Base-by-base conservation (phyloP, 371 early-diverging fungal species). In the Dinochytrium kinnereticum region DNA sequence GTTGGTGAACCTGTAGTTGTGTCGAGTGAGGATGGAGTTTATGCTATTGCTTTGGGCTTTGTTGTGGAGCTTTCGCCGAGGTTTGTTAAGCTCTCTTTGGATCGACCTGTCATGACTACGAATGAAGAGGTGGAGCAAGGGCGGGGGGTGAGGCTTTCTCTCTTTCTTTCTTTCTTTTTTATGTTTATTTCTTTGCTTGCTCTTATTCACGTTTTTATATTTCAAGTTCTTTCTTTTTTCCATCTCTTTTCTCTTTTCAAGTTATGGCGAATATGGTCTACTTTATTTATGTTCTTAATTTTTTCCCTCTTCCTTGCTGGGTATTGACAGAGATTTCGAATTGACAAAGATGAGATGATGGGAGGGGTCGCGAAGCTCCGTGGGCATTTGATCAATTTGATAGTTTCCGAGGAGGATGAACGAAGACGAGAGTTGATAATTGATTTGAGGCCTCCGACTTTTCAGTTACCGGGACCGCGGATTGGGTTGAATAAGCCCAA, bases 231-330 rank as follows among this genome's bases (percentile, higher is more conserved):
- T 44, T 44, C 44, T 13, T 44, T 44, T 44, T 44, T 44, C 44
- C 19, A 7, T 39, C 10, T 33, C 70, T 71, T 70, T 51, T 57
- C 34, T 33, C 17, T 1, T 19, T 19, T 30, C 3, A 68, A 85
- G 82, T 97, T 75, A 95, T 96, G 89, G 89, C 97, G 36, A 96
- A 96, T 90, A 97, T 97, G 90, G 98, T 97, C 79, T 92, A 90
- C 83, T 90, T 92, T 21, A 84, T 91, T n/a, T n/a, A n/a, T n/a
- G n/a, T n/a, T n/a, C n/a, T n/a, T n/a, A n/a, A n/a, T n/a, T n/a
- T n/a, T n/a, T n/a, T n/a, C n/a, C n/a, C n/a, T n/a, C n/a, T n/a
- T n/a, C n/a, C n/a, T n/a, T n/a, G n/a, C n/a, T n/a, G n/a, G n/a
- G n/a, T n/a, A n/a, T n/a, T n/a, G n/a, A n/a, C n/a, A 68, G 26